Conservation (phyloP, 2,329 filamentous ascomycete genomes). For the Alternaria angustiovoidea region DNA sequence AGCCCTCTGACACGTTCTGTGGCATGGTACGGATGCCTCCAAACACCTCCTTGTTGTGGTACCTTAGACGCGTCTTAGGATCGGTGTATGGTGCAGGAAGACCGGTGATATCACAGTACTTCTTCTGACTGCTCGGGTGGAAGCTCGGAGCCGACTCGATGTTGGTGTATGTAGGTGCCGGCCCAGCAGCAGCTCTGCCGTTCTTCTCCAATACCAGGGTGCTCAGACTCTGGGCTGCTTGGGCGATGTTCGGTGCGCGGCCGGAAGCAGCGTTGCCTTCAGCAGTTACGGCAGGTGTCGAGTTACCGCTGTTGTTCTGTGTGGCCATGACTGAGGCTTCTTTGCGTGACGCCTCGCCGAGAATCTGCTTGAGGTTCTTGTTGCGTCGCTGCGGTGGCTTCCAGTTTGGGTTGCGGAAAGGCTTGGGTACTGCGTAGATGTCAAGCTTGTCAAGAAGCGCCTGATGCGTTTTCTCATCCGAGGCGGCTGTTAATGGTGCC, state of each 20-base stretch:
- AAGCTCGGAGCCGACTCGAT: slow-evolving; percentile 93
- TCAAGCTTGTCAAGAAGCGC: slow-evolving; percentile 90
- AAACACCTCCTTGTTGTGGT: slow-evolving; percentile 94
- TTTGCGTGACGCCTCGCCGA: slow-evolving; percentile 85
- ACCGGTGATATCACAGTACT: slow-evolving; percentile 96
- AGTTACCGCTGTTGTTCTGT: slow-evolving; percentile 80
- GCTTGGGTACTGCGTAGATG: slow-evolving; percentile 84
- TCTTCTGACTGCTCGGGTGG: slow-evolving; percentile 77
- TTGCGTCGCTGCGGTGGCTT: slow-evolving; percentile 93
- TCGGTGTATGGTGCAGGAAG: slow-evolving; percentile 91
- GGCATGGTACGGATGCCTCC: slow-evolving; percentile 79
- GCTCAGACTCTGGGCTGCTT: slow-evolving; percentile 84
- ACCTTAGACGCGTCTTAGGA: slow-evolving; percentile 91
- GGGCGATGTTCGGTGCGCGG: slow-evolving; percentile 78
- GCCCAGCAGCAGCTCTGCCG: slow-evolving; percentile 60
- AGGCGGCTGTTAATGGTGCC: slow-evolving; percentile 71
- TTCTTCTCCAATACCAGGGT: slow-evolving; percentile 90
- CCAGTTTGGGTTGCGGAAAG: slow-evolving; percentile 90
- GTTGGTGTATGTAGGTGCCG: slow-evolving; percentile 86
- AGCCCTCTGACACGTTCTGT: slow-evolving; percentile 85
- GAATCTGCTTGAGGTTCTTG: slow-evolving; percentile 97
- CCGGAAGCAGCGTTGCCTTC: slow-evolving; percentile 63
- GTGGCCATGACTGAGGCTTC: slow-evolving; percentile 90
- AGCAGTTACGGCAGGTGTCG: slow-evolving; percentile 63
- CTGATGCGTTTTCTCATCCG: slow-evolving; percentile 81